Percentiles rank a stretch among this genome's conserved stretches.
Conservation (phyloP, 1,284 basidiomycete species). For the Malassezia restricta region DNA sequence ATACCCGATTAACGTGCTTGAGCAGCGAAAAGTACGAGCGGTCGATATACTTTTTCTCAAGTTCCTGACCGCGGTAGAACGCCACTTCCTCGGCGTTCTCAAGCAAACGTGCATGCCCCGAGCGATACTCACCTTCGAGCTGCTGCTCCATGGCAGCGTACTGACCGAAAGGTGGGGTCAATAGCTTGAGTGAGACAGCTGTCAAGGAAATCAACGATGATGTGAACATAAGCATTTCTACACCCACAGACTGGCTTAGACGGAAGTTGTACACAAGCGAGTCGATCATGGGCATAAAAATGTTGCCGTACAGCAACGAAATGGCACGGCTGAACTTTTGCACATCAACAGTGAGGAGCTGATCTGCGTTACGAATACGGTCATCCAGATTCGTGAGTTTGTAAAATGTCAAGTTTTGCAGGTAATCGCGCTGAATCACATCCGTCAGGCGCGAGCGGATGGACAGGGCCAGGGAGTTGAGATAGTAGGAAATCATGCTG, state of each 20-base stretch:
- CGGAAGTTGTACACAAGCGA: conserved; percentile 92
- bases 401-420: conserved; percentile 72
- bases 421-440: conserved; percentile 69
- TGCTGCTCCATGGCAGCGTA: conserved; percentile 62
- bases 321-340: conserved; percentile 82
- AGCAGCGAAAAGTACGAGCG: conserved; percentile 76
- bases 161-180: conserved; percentile 81
- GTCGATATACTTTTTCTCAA: conserved; percentile 85
- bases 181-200: conserved; percentile 26
- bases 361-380: conserved; percentile 89
- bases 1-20: conserved; percentile 73
- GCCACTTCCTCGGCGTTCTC: conserved; percentile 90
- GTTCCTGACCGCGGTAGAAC: conserved; percentile 77
- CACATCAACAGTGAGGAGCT: conserved; percentile 94
- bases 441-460: conserved; percentile 79
- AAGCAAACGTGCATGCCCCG: conserved; percentile 81
- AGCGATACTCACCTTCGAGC: conserved; percentile 75
- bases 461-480: conserved; percentile 81
- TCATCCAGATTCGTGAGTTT: conserved; percentile 68
- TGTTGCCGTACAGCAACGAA: conserved; percentile 66
- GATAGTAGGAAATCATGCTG: conserved; percentile 78
- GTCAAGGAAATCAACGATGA: conserved; percentile 61
- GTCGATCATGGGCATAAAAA: conserved; percentile 71
- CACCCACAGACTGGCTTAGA: conserved; percentile 81
- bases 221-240: conserved; percentile 59